Percentiles rank a stretch among this genome's conserved stretches.
These are phyloP conservation scores for Moesziomyces sp. DNA, from an alignment of 1,284 basidiomycete species.

Conservation along the genomic window DNA sequence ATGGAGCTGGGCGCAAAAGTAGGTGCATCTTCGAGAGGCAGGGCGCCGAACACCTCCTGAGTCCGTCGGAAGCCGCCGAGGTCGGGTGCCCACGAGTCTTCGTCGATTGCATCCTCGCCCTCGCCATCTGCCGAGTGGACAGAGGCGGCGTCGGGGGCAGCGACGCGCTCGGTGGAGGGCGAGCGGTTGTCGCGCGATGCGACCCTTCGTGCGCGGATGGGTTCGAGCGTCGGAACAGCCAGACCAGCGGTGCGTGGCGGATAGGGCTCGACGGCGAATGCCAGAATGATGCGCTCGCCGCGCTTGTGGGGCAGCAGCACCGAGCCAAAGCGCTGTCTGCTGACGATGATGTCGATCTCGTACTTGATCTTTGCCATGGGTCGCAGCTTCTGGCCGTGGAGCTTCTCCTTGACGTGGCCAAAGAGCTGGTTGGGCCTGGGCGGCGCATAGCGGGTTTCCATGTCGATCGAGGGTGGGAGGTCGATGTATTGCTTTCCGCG, in stretches of 20 bases:
- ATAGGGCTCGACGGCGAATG: slow-evolving; percentile 49
- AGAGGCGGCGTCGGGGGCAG: slow-evolving; percentile 14
- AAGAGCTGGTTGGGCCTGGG: slow-evolving; percentile 41
- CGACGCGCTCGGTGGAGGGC: slow-evolving; percentile 10
- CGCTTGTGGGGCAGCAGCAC: slow-evolving; percentile 37
- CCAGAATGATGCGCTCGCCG: slow-evolving; percentile 43
- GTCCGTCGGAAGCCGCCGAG: slow-evolving; percentile 40
- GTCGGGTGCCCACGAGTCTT: slow-evolving; percentile 45
- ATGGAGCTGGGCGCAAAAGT: slow-evolving; percentile 15
- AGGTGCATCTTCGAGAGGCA: slow-evolving; percentile 19
- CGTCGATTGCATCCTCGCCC: slow-evolving; percentile 33
- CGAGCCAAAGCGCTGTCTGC: slow-evolving; percentile 39
- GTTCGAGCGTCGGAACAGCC: slow-evolving; percentile 41
- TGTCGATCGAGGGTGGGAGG: slow-evolving; percentile 43
- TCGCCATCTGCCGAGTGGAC: slow-evolving; percentile 12
- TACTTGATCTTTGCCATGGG: slow-evolving; percentile 53
- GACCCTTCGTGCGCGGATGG: slow-evolving; percentile 21
- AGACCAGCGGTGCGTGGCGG: slow-evolving; percentile 45
- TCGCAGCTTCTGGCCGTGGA: slow-evolving; percentile 41
- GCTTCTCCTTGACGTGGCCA: slow-evolving; percentile 35
- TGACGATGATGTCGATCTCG: slow-evolving; percentile 52
- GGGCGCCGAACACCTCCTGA: slow-evolving; percentile 45
- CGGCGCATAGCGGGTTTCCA: slow-evolving; percentile 48
- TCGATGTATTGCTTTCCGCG: slow-evolving; percentile 48
- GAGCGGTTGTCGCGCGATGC: slow-evolving; percentile 23